Conservation (phyloP, 257 asterid genomes). For the Schizonepeta tenuifolia region DNA sequence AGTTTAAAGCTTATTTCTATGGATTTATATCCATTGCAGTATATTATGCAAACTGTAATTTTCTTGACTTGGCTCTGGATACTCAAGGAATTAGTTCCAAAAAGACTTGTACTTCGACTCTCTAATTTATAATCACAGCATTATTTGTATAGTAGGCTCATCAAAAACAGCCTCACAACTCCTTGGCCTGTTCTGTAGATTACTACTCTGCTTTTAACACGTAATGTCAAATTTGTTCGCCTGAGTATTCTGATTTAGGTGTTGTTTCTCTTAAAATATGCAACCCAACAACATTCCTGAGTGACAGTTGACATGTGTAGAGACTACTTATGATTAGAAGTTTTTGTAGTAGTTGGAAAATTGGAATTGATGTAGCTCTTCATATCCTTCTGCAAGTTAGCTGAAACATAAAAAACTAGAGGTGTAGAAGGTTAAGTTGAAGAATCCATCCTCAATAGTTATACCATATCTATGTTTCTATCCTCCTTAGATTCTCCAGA, state of each 20-base stretch:
- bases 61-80: too few species aligned
- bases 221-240: background rate
- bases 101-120: background rate
- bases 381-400: constrained; percentile 12
- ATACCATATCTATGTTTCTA: background rate
- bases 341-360: background rate
- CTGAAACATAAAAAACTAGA: background rate
- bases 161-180: background rate
- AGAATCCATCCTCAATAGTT: background rate
- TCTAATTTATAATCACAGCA: background rate
- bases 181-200: background rate
- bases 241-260: background rate
- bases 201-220: background rate
- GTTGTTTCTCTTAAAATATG: constrained; percentile 1
- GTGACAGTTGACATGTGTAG: background rate
- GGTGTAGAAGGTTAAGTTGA: constrained; percentile 21
- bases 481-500: too few species aligned
- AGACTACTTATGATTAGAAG: background rate
- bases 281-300: background rate
- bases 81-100: too few species aligned
- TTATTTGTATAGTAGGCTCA: background rate
- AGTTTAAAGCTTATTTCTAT: background rate
- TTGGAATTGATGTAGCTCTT: constrained; percentile 1
- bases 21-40: background rate
- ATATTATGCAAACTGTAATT: background rate